A percentile compares a stretch with the other conserved stretches of the same genome.
These are phyloP conservation scores for Geotrichum phurueaensis DNA, from an alignment of 1,139 yeast genomes.

Conservation along the genomic window DNA sequence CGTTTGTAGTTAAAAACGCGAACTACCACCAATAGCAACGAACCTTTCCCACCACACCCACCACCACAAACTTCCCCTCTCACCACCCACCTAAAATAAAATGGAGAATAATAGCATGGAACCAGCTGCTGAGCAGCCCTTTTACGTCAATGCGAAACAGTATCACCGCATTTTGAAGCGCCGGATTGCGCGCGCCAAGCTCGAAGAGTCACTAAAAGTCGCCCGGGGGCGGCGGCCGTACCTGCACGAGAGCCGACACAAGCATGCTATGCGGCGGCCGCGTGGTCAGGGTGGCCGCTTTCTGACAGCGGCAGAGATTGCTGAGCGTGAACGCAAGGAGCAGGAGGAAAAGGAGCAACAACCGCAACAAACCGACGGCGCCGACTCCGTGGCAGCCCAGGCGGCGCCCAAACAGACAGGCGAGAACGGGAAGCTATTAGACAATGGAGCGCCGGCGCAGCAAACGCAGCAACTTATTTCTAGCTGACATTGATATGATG, in stretches of 20 bases:
- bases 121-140: constrained; percentile 69
- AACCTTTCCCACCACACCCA: not conserved
- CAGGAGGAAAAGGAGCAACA: constrained; percentile 19
- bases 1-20: not conserved
- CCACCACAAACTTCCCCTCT: not conserved
- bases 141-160: constrained; percentile 95
- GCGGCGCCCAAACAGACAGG: not conserved
- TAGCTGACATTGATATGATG: not conserved
- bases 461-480: constrained; percentile 2
- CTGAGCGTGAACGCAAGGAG: constrained; percentile 64
- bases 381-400: not conserved
- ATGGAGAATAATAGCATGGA: constrained; percentile 25
- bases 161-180: constrained; percentile 91
- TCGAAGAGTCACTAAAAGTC: constrained; percentile 81
- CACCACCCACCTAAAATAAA: not conserved
- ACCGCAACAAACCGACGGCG: not conserved
- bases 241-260: constrained; percentile 93
- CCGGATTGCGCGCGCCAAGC: constrained; percentile 85
- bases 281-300: constrained; percentile 98
- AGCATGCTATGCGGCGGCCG: constrained; percentile 98
- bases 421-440: not conserved
- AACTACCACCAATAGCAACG: not conserved
- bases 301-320: constrained; percentile 93
- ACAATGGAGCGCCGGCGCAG: not conserved
- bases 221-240: constrained; percentile 92